Evolutionary conservation across 345 rosid species (phyloP), one percentile per base, ranked within the genome.

Genomic region (Citropsis articulata): DNA sequence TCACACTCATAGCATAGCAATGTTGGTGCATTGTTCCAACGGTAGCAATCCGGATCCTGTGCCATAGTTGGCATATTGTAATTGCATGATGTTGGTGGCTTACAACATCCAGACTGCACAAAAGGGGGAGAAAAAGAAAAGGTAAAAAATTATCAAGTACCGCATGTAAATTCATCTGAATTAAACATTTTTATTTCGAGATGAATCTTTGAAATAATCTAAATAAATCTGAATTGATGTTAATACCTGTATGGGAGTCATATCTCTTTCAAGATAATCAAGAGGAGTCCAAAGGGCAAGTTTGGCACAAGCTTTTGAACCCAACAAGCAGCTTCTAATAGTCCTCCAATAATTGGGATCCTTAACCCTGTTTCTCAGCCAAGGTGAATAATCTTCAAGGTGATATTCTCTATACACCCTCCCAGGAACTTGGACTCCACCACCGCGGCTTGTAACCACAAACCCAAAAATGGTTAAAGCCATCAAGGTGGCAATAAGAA

Each of bases 1-100:
- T 94, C 98, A 61, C 99, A 96, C 75, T 92, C 99, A 30, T 94
- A 96, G 71, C 99, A 96, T 0, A 92, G 89, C 76, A 89, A 18
- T 2, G 82, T 77, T 1, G 90, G 82, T 0, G 78, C 85, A 75
- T 94, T 94, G 86, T 86, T 94, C 99, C 99, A 96, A 45, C 81
- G 69, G 73, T 91, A 88, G 76, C 99, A 96, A 69, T 96, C 99
- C 6, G 89, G 85, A 72, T 92, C 98, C 75, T 94, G 99, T 0
- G 87, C 66, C 66, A 80, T 87, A 77, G 63, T 62, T 25, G 78
- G 93, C 80, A 63, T 77, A 84, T 87, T 84, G 88, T 96, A 94
- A 36, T 72, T 85, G 76, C 99, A 96, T 13, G 98, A 78, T 6
- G 98, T 92, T 7, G 98, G 98, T 59, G 99, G 99, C 87, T 94